Base-by-base conservation (phyloP, 2,329 filamentous ascomycete genomes). In the Arthrobotrys iridis region DNA sequence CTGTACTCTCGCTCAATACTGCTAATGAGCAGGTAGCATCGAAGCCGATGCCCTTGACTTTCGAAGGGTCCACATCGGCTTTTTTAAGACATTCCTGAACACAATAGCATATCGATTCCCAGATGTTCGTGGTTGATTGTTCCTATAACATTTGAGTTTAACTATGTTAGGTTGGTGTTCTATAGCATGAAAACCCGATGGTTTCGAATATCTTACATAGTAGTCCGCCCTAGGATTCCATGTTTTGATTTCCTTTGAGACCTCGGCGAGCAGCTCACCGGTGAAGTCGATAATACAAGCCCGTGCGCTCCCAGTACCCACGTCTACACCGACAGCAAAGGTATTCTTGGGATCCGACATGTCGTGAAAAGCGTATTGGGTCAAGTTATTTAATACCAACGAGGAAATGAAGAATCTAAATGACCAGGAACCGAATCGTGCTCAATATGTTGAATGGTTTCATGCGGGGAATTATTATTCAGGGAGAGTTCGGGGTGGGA, bases 11-110 rank as follows among this genome's bases (percentile, higher is more conserved):
- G 65, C 90, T 87, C 83, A 99, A 97, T 79, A 98, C 93, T 30
- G 93, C 88, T 26, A 99, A 88, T 15, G 95, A 99, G 85, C 95
- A 99, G n/a, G 95, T 99, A 20, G 95, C 95, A 82, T 99, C 95
- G 82, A 99, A 98, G 62, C 95, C 95, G 80, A 99, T 93, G 71
- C 95, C 95, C 79, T 91, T 91, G 79, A 99, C 90, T 35, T 88
- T 89, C 77, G 84, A 85, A 3, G 90, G 87, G 79, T 94, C 89
- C 78, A 96, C 89, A 79, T 89, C 90, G 78, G 94, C 91, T 82
- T 97, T 90, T 80, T 87, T 87, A 80, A 98, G 87, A 46, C 93
- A 93, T 60, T 89, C 87, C 80, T 93, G 90, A 37, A 97, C 93
- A 43, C 93, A 95, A 75, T 88, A 87, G 84, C 93, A 97, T 81